A percentile compares a stretch with the other conserved stretches of the same genome.
Evolutionary conservation across 768 basidiomycete species (phyloP).

Genomic region (Glaciozyma martinii): DNA sequence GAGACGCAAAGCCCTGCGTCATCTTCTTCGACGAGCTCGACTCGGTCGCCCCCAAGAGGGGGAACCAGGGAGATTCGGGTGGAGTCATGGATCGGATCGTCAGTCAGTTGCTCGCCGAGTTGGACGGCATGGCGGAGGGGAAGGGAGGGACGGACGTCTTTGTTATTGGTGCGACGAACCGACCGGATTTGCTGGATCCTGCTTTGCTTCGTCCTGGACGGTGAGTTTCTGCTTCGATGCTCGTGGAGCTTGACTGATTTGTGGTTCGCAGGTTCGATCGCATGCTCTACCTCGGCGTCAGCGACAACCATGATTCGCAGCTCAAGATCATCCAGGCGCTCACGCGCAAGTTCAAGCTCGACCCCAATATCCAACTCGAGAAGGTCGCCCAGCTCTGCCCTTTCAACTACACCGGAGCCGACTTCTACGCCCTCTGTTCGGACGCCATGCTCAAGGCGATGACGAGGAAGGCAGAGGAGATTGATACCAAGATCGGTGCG

Average conservation of each 20-base stretch:
- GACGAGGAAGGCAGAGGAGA: constrained; percentile 68
- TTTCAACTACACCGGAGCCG: constrained; percentile 93
- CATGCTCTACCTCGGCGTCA: constrained; percentile 90
- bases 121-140: constrained; percentile 69
- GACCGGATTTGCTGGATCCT: constrained; percentile 90
- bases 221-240: constrained; percentile 38
- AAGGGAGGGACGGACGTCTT: constrained; percentile 54
- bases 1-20: constrained; percentile 61
- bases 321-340: constrained; percentile 76
- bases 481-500: constrained; percentile 68
- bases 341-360: constrained; percentile 81
- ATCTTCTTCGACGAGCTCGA: constrained; percentile 95
- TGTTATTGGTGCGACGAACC: constrained; percentile 91
- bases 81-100: constrained; percentile 97
- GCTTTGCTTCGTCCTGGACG: constrained; percentile 79
- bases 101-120: constrained; percentile 80
- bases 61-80: constrained; percentile 76
- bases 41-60: constrained; percentile 74
- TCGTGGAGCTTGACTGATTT: neutral
- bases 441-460: constrained; percentile 95
- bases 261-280: constrained; percentile 71
- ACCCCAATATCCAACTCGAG: constrained; percentile 56
- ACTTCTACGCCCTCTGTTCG: constrained; percentile 94
- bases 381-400: constrained; percentile 64
- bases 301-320: constrained; percentile 74